Conservation (phyloP, 371 early-diverging fungal species). For the Conidiobolus incongruus region DNA sequence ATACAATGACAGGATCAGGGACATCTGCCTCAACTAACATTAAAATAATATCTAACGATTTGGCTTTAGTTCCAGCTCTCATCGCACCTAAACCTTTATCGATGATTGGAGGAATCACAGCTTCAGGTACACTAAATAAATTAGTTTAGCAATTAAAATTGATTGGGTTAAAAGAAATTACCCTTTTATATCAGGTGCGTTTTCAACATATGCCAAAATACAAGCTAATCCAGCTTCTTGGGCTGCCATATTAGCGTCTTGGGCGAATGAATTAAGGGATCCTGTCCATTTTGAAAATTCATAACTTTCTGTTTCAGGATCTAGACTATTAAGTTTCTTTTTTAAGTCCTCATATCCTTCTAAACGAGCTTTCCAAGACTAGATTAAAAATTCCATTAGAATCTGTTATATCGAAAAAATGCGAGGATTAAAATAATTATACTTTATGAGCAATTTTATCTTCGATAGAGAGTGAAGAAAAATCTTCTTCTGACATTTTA, state of each 20-base stretch:
- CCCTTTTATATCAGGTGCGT: constrained; percentile 57
- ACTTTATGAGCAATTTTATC: constrained; percentile 6
- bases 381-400: neutral
- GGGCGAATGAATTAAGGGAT: constrained; percentile 47
- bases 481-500: constrained; percentile 4
- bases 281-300: constrained; percentile 48
- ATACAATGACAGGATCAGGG: constrained; percentile 59
- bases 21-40: constrained; percentile 70
- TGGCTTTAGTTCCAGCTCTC: constrained; percentile 54
- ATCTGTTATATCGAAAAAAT: neutral
- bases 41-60: constrained; percentile 56
- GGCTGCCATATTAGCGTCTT: constrained; percentile 78
- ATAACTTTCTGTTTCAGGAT: constrained; percentile 21
- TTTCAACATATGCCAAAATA: constrained; percentile 47
- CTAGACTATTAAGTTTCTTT: constrained; percentile 32
- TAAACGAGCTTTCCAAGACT: constrained; percentile 89
- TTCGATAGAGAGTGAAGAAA: constrained; percentile 4
- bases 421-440: neutral
- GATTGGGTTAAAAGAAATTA: constrained; percentile 8
- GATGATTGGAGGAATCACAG: constrained; percentile 53
- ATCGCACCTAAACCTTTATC: constrained; percentile 75
- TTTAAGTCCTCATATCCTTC: constrained; percentile 67
- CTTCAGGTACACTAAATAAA: constrained; percentile 27
- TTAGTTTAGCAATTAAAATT: neutral
- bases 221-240: constrained; percentile 71